Percentiles rank a stretch among this genome's conserved stretches.
phyloP scores from a whole-genome alignment of 306 rosid genomes.

The Lagenaria siceraria region DNA sequence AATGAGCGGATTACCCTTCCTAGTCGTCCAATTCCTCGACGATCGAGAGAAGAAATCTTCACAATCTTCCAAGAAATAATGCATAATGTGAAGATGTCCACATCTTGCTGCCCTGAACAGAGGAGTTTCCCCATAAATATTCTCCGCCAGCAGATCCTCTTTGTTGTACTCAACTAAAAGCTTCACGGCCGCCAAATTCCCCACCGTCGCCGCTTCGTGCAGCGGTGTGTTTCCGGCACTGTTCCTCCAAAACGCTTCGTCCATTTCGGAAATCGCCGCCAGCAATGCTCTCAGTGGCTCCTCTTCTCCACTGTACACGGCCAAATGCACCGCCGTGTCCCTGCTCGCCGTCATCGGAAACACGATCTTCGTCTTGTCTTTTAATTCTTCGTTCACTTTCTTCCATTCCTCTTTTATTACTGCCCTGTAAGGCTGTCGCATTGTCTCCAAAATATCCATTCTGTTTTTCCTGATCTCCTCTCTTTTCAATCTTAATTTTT shows the following conservation, averaged over 20 bases:
- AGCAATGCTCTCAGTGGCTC: background rate
- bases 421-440: background rate
- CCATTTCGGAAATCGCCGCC: background rate
- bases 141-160: background rate
- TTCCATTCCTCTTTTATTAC: background rate
- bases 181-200: background rate
- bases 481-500: background rate
- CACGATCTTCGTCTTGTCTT: background rate
- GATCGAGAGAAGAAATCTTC: background rate
- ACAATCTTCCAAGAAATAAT: background rate
- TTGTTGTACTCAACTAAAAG: background rate
- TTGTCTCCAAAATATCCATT: background rate
- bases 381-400: background rate
- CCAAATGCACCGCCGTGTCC: slow-evolving; percentile 12
- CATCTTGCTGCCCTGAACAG: slow-evolving; percentile 9
- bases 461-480: background rate
- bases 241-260: background rate
- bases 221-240: slow-evolving; percentile 6
- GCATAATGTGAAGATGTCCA: background rate
- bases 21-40: background rate
- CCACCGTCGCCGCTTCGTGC: slow-evolving; percentile 6
- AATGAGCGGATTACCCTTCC: background rate
- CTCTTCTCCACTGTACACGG: background rate
- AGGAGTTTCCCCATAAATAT: slow-evolving; percentile 11
- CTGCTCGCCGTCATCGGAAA: background rate